Evolutionary conservation across 2,329 filamentous ascomycete genomes (phyloP), one percentile per base, ranked within the genome.

Genomic region (Aspergillus arachidicola): DNA sequence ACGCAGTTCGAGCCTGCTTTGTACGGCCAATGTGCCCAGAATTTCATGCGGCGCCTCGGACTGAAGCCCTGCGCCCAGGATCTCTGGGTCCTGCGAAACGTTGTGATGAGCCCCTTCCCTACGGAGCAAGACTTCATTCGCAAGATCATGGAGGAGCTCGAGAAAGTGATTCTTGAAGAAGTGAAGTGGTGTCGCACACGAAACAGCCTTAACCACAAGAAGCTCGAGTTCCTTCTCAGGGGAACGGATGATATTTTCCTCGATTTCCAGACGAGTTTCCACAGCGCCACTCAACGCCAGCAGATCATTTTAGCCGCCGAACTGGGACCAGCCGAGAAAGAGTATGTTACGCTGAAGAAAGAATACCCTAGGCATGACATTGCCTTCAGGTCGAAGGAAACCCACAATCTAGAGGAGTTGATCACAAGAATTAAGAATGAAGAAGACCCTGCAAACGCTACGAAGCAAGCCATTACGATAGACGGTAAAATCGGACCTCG

Each of bases 11-110:
- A 71, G 0, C 68, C 75, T 1, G 71, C 79, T 1, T 69, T 78
- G 12, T 83, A 84, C 62, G 80, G 79, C 0, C 65, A 75, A 3
- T 83, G 81, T 58, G 76, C 76, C 11, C 55, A 71, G 0, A 73
- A 76, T 12, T 84, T 81, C 68, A 81, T 82, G 72, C 69, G 72
- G 41, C 72, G 81, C 11, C 76, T 84, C 26, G 59, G 57, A 0
- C 21, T 66, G 12, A 6, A 34, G 3, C 76, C 76, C 0, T 70
- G 82, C 0, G 59, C 72, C 0, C 72, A 79, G 12, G 77, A 79
- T 54, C 68, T 84, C 2, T 79, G 82, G 64, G 81, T 83, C 1
- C 57, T 84, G 10, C 75, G 80, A 10, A 84, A 83, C 30, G 82
- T 84, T 0, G 79, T 82, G 38, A 84, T 84, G 82, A 70, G 66